These are phyloP conservation scores for Mycena citricolor DNA, from an alignment of 1,284 basidiomycete genomes.

Conservation along the genomic window DNA sequence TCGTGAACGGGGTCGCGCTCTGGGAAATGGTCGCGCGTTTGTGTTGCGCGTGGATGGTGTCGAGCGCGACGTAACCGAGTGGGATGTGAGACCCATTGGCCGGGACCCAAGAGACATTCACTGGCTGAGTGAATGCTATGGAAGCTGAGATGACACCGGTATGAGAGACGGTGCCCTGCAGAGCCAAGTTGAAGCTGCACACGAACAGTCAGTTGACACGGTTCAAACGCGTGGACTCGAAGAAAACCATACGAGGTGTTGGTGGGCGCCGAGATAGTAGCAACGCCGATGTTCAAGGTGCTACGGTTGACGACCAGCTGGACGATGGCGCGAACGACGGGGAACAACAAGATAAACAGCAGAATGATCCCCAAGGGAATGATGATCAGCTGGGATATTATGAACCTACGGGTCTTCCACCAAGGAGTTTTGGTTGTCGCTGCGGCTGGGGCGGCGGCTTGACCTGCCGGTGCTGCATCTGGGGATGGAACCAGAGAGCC, in stretches of 20 bases:
- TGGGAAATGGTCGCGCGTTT: constrained; percentile 62
- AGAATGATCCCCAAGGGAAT: constrained; percentile 56
- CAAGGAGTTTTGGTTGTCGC: constrained; percentile 28
- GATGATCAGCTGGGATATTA: constrained; percentile 48
- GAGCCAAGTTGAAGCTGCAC: constrained; percentile 46
- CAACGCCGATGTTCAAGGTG: constrained; percentile 50
- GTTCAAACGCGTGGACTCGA: constrained; percentile 1
- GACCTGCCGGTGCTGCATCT: constrained; percentile 29
- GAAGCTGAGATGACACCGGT: constrained; percentile 58
- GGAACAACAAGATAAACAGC: constrained; percentile 58
- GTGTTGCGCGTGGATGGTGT: constrained; percentile 43
- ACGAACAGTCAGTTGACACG: not conserved
- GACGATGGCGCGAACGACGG: constrained; percentile 62
- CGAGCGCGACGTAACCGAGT: constrained; percentile 51
- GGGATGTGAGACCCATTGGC: constrained; percentile 41
- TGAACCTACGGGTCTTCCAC: constrained; percentile 42
- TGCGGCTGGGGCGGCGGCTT: constrained; percentile 12
- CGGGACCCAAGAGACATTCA: constrained; percentile 57
- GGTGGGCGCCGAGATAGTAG: constrained; percentile 47
- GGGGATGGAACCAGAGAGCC: constrained; percentile 28
- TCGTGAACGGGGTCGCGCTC: constrained; percentile 49
- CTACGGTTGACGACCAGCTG: constrained; percentile 59
- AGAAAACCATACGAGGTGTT: constrained; percentile 53
- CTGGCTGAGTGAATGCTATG: constrained; percentile 54
- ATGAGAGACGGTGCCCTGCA: constrained; percentile 59